A percentile compares a stretch with the other conserved stretches of the same genome.
phyloP scores from a whole-genome alignment of 306 rosid species.

The Cajanus cajan region DNA sequence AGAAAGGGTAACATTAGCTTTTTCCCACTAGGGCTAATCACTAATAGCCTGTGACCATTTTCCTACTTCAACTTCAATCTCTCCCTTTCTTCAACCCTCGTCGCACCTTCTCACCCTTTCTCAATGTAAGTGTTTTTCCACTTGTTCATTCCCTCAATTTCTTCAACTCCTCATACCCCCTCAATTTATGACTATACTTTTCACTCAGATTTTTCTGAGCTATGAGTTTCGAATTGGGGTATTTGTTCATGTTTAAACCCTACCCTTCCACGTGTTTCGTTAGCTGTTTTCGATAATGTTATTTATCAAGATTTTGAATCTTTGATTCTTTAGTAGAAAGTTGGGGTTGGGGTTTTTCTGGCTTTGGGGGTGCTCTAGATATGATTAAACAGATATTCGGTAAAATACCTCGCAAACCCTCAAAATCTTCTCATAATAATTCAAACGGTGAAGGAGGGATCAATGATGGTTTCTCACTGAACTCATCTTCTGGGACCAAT shows the following conservation, averaged over 20 bases:
- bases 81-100: no score
- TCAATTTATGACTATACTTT: background rate
- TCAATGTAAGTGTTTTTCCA: slow-evolving; percentile 42
- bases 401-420: slow-evolving; percentile 59
- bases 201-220: slow-evolving; percentile 1
- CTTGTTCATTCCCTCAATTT: slow-evolving; percentile 16
- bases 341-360: background rate
- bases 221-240: slow-evolving; percentile 19
- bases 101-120: background rate
- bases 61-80: no score
- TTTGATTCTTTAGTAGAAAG: slow-evolving; percentile 13
- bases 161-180: no score
- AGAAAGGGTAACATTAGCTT: no score
- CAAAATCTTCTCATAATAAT: slow-evolving; percentile 44
- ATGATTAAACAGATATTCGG: slow-evolving; percentile 61
- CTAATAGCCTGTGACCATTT: no score
- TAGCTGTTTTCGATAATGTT: slow-evolving; percentile 19
- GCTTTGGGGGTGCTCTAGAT: slow-evolving; percentile 36
- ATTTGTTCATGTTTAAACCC: background rate
- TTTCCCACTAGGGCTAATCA: no score
- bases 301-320: slow-evolving; percentile 2
- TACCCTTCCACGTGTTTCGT: background rate
- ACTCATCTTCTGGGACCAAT: slow-evolving; percentile 42
- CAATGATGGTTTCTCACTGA: slow-evolving; percentile 37
- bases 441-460: slow-evolving; percentile 41